A percentile compares a stretch with the other conserved stretches of the same genome.
phyloP scores from a whole-genome alignment of 441 rosid genomes.

The Pelargonium cotyledonis region DNA sequence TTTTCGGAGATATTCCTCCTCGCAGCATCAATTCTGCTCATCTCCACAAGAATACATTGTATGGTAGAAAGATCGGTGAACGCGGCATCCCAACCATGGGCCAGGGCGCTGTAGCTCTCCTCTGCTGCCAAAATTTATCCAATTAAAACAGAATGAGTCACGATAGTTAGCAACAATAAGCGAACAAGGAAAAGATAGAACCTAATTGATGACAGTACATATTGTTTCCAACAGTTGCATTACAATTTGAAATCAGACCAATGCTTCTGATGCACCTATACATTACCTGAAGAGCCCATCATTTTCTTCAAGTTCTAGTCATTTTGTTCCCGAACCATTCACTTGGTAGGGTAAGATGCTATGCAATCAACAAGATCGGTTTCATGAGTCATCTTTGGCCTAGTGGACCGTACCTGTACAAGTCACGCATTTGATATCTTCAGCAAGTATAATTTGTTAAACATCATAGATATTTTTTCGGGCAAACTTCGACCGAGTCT shows the following conservation, averaged over 20 bases:
- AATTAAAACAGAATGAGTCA: slow-evolving; percentile 20
- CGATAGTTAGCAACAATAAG: slow-evolving; percentile 16
- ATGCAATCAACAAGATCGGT: not conserved
- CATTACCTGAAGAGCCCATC: not conserved
- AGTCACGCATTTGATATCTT: not conserved
- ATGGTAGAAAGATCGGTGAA: slow-evolving; percentile 20
- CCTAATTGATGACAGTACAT: slow-evolving; percentile 7
- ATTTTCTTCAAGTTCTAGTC: not conserved
- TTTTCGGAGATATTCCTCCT: slow-evolving; percentile 32
- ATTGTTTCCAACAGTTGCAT: slow-evolving; percentile 12
- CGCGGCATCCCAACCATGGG: slow-evolving; percentile 24
- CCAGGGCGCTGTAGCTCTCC: slow-evolving; percentile 16
- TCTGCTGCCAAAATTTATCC: slow-evolving; percentile 27
- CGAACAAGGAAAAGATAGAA: slow-evolving; percentile 16
- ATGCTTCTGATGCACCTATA: not conserved
- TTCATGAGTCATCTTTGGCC: not conserved
- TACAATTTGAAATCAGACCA: slow-evolving; percentile 4
- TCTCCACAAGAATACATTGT: slow-evolving; percentile 30
- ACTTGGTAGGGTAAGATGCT: not conserved
- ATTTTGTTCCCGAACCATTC: not conserved
- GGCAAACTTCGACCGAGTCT: not conserved
- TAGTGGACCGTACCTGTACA: no score
- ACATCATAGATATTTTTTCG: not conserved
- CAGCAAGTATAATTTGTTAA: not conserved
- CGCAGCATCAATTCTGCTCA: slow-evolving; percentile 44